Evolutionary conservation across 78 protist genomes (phyloP), one percentile per base, ranked within the genome.

Genomic region (Emiliania huxleyi): DNA sequence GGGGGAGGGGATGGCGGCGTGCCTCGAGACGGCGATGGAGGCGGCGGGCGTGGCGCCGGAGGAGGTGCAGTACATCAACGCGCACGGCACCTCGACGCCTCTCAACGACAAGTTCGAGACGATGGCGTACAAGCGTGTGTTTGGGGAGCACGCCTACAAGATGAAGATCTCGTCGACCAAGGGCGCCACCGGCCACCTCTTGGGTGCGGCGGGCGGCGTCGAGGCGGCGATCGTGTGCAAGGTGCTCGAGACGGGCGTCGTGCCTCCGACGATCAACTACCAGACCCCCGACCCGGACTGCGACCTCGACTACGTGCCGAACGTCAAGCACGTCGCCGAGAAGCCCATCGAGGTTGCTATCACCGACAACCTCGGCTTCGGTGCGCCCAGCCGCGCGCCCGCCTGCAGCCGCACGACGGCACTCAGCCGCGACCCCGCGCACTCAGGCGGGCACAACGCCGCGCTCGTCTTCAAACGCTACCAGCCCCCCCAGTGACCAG

Each of bases 51-150:
- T 89, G 22, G 33, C 37, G 40, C 1, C 1, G 35, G 45, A 1
- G 42, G 56, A 81, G 25, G 56, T 81, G 40, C 35, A 44, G 38
- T 62, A 89, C 84, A 43, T 89, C 62, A 89, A 89, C 83, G 92
- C 92, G 92, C 92, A 89, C 40, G 92, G 92, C 38, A 89, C 92
- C 21, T 89, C 92, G 83, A 89, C 92, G 38, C 81, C 92, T 0
- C 40, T 40, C 56, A 89, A 89, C 55, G 92, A 89, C 42, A 55
- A 62, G 83, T 89, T 89, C 83, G 92, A 89, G 56, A 89, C 92
- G 48, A 89, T 89, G 92, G 92, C 92, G 4, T 15, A 33, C 79
- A 89, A 89, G 83, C 75, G 62, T 18, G 45, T 22, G n/a, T 87
- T 87, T 37, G 91, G 62, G 5, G 62, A 87, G 15, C 71, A 49